Conservation (phyloP, 805 yeast species). For the Aciculoconidium aculeatum region DNA sequence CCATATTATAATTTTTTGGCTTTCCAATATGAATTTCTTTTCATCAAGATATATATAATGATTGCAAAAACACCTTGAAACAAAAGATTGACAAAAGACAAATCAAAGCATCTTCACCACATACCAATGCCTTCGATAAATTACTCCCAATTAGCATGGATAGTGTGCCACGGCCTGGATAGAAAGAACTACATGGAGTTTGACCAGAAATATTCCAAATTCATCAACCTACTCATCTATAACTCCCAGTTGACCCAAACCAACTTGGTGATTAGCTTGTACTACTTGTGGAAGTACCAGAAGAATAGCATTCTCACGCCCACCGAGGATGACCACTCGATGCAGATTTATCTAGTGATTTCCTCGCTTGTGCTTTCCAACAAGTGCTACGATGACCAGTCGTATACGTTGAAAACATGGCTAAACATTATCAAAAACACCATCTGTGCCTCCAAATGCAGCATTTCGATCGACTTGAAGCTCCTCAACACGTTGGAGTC, state of each 20-base stretch:
- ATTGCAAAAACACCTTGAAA: constrained; percentile 1
- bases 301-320: constrained; percentile 7
- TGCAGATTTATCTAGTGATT: constrained; percentile 18
- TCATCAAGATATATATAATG: too few species aligned
- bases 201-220: constrained; percentile 9
- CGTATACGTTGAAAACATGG: constrained; percentile 49
- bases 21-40: too few species aligned
- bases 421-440: constrained; percentile 12
- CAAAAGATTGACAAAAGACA: background rate
- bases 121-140: too few species aligned
- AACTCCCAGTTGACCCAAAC: constrained; percentile 18
- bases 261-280: constrained; percentile 20
- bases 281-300: constrained; percentile 19
- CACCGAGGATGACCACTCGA: constrained; percentile 7
- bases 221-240: constrained; percentile 11
- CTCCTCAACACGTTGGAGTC: constrained; percentile 23
- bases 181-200: constrained; percentile 7
- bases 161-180: too few species aligned
- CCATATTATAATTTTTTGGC: too few species aligned
- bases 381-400: constrained; percentile 44
- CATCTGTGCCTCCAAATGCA: constrained; percentile 1
- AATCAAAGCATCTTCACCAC: too few species aligned
- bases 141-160: constrained; percentile 12
- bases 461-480: constrained; percentile 15
- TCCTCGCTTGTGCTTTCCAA: constrained; percentile 27